A percentile compares a stretch with the other conserved stretches of the same genome.
Evolutionary conservation across 176 grass and related monocot species (phyloP).

Genomic region (Oryza rufipogon): DNA sequence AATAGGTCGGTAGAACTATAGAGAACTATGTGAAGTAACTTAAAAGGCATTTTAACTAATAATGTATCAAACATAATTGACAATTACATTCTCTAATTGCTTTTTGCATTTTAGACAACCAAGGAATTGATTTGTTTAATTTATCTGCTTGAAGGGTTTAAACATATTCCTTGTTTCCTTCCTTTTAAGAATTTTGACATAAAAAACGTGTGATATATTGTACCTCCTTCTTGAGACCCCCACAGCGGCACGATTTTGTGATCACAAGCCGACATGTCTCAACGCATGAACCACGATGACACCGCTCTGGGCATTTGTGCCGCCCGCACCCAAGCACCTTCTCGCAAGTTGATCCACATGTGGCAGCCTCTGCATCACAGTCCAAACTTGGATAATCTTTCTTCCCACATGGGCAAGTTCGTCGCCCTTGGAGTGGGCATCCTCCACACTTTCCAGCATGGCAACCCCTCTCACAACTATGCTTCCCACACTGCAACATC

Average conservation of each 20-base stretch:
- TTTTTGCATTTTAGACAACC: neutral
- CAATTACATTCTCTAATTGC: neutral
- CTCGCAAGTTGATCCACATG: constrained; percentile 80
- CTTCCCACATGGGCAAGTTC: constrained; percentile 88
- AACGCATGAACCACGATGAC: constrained; percentile 74
- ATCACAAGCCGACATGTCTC: constrained; percentile 77
- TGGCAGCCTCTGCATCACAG: constrained; percentile 72
- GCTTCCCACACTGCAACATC: constrained; percentile 69
- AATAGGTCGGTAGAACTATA: neutral
- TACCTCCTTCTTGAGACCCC: constrained; percentile 85
- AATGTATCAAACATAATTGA: neutral
- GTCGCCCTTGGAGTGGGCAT: constrained; percentile 77
- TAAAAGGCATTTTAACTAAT: neutral
- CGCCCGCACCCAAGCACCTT: constrained; percentile 70
- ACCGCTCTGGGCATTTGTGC: constrained; percentile 84
- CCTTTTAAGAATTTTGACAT: neutral
- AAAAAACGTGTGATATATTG: neutral
- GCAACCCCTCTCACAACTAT: constrained; percentile 87
- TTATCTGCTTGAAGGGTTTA: constrained; percentile 1
- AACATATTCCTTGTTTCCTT: neutral
- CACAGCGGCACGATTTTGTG: constrained; percentile 73
- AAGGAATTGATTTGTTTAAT: neutral
- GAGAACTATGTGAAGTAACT: neutral
- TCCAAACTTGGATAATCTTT: constrained; percentile 71
- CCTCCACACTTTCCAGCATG: constrained; percentile 74